Base-by-base conservation (phyloP, 352 stramenopile genomes). In the Phytophthora cajani region DNA sequence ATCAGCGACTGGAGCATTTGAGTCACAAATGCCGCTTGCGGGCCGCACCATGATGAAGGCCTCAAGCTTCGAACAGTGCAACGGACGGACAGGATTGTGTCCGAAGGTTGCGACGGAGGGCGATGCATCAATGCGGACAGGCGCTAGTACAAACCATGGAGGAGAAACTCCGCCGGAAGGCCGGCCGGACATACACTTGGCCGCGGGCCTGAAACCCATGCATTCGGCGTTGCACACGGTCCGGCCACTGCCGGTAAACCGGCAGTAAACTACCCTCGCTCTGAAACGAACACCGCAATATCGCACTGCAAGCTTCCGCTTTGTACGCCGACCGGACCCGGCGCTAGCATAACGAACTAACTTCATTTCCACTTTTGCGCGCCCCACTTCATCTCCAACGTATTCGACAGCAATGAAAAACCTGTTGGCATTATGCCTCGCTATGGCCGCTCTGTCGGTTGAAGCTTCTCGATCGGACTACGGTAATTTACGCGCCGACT, bases 351-450 rank as follows among this genome's bases (percentile, higher is more conserved):
- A 51, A 51, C 10, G 10, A 12, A 2, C 30, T 33, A 7, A 33
- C 30, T 33, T 46, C 53, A 75, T 51, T 75, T 50, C 50, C n/a
- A 56, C 68, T 75, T 71, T 70, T 40, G 38, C 62, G n/a, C 58
- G 17, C 5, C 9, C 14, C 12, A 44, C 38, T 16, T 23, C 32
- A 21, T 5, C 17, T 25, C 17, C 23, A 21, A 21, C 12, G 25
- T 55, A 32, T 36, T 16, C 21, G 21, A n/a, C 58, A 64, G 7
- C n/a, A 14, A 77, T 77, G 65, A 74, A 77, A 33, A 52, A 23
- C 19, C 46, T 49, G 3, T 60, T 55, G 3, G 21, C 47, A 38
- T 51, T 66, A 40, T 49, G 21, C 19, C 19, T 67, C 36, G 23
- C 40, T 8, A 65, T 47, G 21, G 50, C 32, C 2, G 25, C 51